Evolutionary conservation across 345 rosid genomes (phyloP), one percentile per base, ranked within the genome.

Genomic region (Eucalyptus sp.): DNA sequence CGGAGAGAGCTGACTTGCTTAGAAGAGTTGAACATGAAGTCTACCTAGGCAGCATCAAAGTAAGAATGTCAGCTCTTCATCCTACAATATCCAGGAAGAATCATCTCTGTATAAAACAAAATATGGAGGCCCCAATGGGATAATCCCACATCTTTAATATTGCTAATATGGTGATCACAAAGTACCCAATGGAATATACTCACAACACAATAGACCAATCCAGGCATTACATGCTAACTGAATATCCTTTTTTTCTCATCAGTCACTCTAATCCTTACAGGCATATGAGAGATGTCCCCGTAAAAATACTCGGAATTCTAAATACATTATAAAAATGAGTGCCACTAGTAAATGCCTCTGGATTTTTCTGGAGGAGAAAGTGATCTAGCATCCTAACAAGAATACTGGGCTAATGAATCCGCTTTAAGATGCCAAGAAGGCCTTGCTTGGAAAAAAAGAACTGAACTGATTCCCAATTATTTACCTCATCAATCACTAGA

Each of bases 401-500:
- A 76, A 20, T 41, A 20, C 48, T 41, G 48, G 84, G 84, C 24
- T 76, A 41, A 76, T 20, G 8, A 76, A 76, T 76, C 48, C 11
- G 83, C 29, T 76, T 76, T 76, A 20, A 20, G 84, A 76, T 76
- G 89, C 48, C 71, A 43, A 33, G 49, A 90, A 43, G 43, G 50
- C 90, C 83, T 87, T 29, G 84, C 84, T 76, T 1, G 0, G 44
- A 50, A 87, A 48, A 68, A 13, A 90, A 86, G n/a, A 52, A 43
- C 41, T 49, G 49, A 86, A 31, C n/a, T 50, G 2, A 41, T 37
- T 68, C 50, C 25, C 51, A 48, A 49, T 31, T 68, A 37, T 68
- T 91, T 95, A 97, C 99, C 98, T 97, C 99, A 88, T 97, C 99
- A 50, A 97, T 91, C 88, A 97, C 97, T 94, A 97, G 94, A 88